Percentiles rank a stretch among this genome's conserved stretches.
Evolutionary conservation across 2,329 filamentous ascomycete species (phyloP).

Genomic region (Aureobasidium vineae): DNA sequence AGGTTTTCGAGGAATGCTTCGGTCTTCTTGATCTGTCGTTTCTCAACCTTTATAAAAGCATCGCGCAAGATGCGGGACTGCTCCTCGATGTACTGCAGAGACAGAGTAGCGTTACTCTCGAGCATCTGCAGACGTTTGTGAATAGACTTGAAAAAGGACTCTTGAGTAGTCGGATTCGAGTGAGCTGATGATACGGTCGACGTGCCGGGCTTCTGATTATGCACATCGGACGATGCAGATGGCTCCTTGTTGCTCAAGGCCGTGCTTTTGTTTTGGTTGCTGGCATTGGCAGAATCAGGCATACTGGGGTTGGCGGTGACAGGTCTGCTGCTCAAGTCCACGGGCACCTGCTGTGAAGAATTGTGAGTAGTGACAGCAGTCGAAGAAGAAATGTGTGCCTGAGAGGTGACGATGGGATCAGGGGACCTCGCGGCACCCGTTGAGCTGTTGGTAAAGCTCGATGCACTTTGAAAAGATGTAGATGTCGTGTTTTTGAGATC

Average conservation of each 20-base stretch:
- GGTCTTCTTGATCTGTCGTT: slow-evolving; percentile 80
- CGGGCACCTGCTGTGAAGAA: not conserved
- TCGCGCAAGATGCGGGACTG: slow-evolving; percentile 89
- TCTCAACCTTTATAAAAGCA: slow-evolving; percentile 81
- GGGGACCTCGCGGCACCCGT: not conserved
- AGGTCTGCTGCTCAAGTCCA: not conserved
- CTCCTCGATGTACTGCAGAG: slow-evolving; percentile 93
- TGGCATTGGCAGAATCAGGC: not conserved
- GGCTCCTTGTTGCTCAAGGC: not conserved
- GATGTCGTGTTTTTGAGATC: not conserved
- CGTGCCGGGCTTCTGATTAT: slow-evolving; percentile 1
- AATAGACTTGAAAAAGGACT: slow-evolving; percentile 96
- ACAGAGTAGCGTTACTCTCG: slow-evolving; percentile 88
- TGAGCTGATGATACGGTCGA: slow-evolving; percentile 22
- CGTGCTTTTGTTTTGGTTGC: not conserved
- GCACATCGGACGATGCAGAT: not conserved
- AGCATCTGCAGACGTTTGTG: slow-evolving; percentile 89
- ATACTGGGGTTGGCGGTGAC: not conserved
- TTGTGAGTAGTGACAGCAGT: not conserved
- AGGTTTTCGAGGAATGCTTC: slow-evolving; percentile 76
- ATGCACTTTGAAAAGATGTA: not conserved
- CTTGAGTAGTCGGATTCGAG: slow-evolving; percentile 61
- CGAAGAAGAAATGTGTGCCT: not conserved
- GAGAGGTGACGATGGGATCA: slow-evolving; percentile 1
- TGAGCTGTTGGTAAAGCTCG: not conserved